These are phyloP conservation scores for Gastrolobium villosum DNA, from an alignment of 306 rosid genomes.

Conservation along the genomic window DNA sequence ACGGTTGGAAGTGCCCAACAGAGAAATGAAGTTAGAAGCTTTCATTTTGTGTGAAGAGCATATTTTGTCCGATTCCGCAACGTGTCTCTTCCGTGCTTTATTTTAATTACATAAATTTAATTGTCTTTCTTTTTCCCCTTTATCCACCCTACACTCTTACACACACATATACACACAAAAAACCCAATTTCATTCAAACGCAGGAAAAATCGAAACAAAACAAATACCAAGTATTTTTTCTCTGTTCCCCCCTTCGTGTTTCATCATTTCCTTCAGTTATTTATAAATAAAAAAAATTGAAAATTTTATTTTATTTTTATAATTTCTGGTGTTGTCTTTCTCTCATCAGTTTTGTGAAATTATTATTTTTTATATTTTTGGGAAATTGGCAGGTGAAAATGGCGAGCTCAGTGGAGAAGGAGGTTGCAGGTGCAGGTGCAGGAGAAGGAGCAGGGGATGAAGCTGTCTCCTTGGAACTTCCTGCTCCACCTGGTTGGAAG, in stretches of 20 bases:
- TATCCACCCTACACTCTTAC: conserved; percentile 22
- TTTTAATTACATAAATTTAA: neutral
- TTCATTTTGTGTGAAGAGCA: neutral
- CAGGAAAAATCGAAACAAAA: conserved; percentile 25
- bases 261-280: conserved; percentile 1
- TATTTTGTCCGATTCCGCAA: conserved; percentile 38
- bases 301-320: neutral
- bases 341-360: conserved; percentile 21
- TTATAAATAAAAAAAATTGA: neutral
- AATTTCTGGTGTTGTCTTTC: conserved; percentile 26
- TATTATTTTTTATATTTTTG: neutral
- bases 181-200: conserved; percentile 40
- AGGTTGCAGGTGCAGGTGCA: conserved; percentile 29
- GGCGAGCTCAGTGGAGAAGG: conserved; percentile 86
- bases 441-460: conserved; percentile 61
- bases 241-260: neutral
- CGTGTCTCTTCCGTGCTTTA: conserved; percentile 44
- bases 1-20: conserved; percentile 40
- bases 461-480: conserved; percentile 83
- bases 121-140: conserved; percentile 17
- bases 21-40: conserved; percentile 2
- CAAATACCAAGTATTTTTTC: conserved; percentile 37
- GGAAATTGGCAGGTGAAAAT: conserved; percentile 71
- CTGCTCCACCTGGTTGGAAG: conserved; percentile 97
- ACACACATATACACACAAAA: neutral